Percentiles rank a stretch among this genome's conserved stretches.
phyloP scores from a whole-genome alignment of 495 filamentous ascomycete genomes.

The Lophium mytilinum region DNA sequence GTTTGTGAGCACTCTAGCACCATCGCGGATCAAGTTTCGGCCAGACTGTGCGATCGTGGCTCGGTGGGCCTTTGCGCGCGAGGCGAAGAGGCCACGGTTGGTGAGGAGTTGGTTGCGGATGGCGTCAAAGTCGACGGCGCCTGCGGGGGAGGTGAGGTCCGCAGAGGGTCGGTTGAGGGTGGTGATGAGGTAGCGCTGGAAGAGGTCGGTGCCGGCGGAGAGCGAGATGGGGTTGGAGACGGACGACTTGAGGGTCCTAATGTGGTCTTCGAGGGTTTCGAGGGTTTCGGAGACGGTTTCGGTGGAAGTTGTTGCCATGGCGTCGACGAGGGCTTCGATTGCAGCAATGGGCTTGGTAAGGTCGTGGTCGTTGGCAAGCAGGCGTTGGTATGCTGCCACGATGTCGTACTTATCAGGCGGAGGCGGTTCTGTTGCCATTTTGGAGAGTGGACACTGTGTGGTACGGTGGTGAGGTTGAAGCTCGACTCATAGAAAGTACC shows the following conservation, averaged over 20 bases:
- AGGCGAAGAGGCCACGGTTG: constrained; percentile 78
- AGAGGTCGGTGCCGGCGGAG: constrained; percentile 88
- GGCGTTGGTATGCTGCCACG: constrained; percentile 50
- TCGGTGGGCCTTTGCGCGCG: constrained; percentile 75
- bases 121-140: constrained; percentile 64
- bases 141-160: constrained; percentile 27
- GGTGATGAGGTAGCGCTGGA: constrained; percentile 83
- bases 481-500: no score
- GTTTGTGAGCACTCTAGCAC: constrained; percentile 74
- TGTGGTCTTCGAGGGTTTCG: constrained; percentile 67
- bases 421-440: background rate
- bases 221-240: constrained; percentile 84
- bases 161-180: constrained; percentile 49
- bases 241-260: constrained; percentile 60
- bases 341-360: constrained; percentile 94
- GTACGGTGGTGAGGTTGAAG: no score
- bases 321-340: constrained; percentile 83
- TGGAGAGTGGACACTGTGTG: no score
- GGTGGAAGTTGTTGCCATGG: constrained; percentile 65
- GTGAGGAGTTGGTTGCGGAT: constrained; percentile 73
- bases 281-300: constrained; percentile 90
- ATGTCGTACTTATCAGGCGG: constrained; percentile 34
- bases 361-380: constrained; percentile 61
- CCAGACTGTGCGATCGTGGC: constrained; percentile 74
- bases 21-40: constrained; percentile 65